A percentile compares a stretch with the other conserved stretches of the same genome.
Evolutionary conservation across 2,329 filamentous ascomycete species (phyloP).

Genomic region (Canariomyces notabilis): DNA sequence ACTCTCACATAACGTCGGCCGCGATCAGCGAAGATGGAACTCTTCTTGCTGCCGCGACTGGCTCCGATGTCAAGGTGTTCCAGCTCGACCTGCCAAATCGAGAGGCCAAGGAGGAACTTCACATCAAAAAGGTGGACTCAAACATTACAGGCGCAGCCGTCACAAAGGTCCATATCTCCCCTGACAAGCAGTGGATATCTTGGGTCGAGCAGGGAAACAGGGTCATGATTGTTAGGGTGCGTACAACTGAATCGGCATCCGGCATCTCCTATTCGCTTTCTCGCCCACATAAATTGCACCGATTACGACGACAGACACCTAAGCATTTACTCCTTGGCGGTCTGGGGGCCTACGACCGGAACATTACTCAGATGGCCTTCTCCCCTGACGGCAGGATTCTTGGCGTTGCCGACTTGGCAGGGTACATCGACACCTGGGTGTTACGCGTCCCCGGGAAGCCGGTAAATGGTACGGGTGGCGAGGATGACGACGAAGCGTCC

Average conservation of each 20-base stretch:
- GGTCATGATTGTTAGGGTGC: conserved; percentile 48
- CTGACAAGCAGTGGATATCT: conserved; percentile 64
- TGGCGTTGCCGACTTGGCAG: conserved; percentile 74
- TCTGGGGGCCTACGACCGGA: conserved; percentile 70
- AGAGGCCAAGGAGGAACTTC: conserved; percentile 55
- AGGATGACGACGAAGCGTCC: conserved; percentile 33
- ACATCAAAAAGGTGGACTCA: conserved; percentile 65
- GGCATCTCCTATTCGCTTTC: conserved; percentile 39
- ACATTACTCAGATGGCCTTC: conserved; percentile 69
- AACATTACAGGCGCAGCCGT: conserved; percentile 60
- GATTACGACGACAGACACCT: conserved; percentile 49
- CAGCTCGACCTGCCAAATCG: conserved; percentile 52
- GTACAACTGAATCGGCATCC: conserved; percentile 28
- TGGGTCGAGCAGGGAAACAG: conserved; percentile 57
- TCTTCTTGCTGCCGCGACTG: conserved; percentile 71
- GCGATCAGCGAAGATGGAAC: conserved; percentile 66
- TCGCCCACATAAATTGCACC: conserved; percentile 43
- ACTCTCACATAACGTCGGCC: conserved; percentile 72
- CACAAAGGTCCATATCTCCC: conserved; percentile 63
- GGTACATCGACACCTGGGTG: conserved; percentile 83
- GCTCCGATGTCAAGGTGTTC: conserved; percentile 72
- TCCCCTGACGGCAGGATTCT: conserved; percentile 75
- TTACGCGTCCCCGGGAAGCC: conserved; percentile 54
- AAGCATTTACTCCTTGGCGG: conserved; percentile 57
- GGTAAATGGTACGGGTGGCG: conserved; percentile 24